These are phyloP conservation scores for Gracilariopsis chorda DNA, from an alignment of 23 red algal species.

Conservation along the genomic window DNA sequence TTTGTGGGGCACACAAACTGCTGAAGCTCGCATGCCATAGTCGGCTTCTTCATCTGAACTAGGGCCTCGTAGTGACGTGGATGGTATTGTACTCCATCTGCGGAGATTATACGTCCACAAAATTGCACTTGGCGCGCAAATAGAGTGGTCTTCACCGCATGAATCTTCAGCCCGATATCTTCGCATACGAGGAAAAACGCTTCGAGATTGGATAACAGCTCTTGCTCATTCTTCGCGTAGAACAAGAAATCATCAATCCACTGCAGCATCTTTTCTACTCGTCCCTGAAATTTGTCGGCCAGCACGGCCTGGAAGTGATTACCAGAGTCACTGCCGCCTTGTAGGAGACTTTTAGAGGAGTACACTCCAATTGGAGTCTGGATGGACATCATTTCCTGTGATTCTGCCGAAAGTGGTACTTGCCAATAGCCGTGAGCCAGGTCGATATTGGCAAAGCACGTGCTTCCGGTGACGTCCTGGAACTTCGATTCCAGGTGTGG, in stretches of 20 bases:
- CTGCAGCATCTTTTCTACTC: neutral
- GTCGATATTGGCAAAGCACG: constrained; percentile 24
- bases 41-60: neutral
- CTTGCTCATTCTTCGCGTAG: neutral
- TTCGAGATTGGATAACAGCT: neutral
- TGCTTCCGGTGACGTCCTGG: neutral
- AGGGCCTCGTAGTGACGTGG: neutral
- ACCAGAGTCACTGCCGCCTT: constrained; percentile 37
- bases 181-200: constrained; percentile 12
- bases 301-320: constrained; percentile 29
- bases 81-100: neutral
- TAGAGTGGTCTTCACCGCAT: neutral
- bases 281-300: neutral
- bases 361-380: constrained; percentile 16
- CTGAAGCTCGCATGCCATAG: neutral
- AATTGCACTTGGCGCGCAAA: constrained; percentile 3
- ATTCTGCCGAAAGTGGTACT: neutral
- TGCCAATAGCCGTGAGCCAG: constrained; percentile 33
- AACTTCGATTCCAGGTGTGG: constrained; percentile 7
- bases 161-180: neutral
- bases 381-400: constrained; percentile 29
- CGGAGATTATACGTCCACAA: constrained; percentile 20
- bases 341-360: neutral
- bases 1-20: constrained; percentile 19
- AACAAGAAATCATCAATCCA: constrained; percentile 39